These are phyloP conservation scores for Persicaria maculosa DNA, from an alignment of 148 eudicot genomes.

Conservation along the genomic window DNA sequence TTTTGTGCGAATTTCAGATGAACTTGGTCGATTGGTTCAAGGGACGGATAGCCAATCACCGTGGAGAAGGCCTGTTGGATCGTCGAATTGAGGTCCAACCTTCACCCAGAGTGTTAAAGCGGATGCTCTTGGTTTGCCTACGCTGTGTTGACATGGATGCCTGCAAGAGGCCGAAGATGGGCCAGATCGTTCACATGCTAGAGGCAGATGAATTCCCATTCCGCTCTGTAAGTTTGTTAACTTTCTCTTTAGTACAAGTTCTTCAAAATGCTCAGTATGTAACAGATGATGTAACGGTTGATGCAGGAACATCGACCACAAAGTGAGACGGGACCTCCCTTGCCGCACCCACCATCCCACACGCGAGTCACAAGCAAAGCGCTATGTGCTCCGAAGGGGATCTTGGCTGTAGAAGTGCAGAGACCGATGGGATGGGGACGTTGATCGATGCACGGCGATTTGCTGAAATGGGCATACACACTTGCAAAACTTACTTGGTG, in stretches of 20 bases:
- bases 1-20: constrained; percentile 47
- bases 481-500: neutral
- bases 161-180: constrained; percentile 89
- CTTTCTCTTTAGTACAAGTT: neutral
- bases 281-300: neutral
- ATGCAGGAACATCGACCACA: neutral
- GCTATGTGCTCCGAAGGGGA: neutral
- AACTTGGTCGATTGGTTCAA: constrained; percentile 98
- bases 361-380: neutral
- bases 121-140: constrained; percentile 78
- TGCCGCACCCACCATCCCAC: neutral
- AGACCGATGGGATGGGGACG: constrained; percentile 1
- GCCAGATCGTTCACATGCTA: constrained; percentile 96
- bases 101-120: constrained; percentile 66
- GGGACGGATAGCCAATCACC: constrained; percentile 74
- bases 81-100: constrained; percentile 51
- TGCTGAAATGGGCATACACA: neutral
- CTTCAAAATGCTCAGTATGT: neutral
- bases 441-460: neutral
- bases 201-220: constrained; percentile 92
- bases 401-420: neutral
- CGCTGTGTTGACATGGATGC: constrained; percentile 88
- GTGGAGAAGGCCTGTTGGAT: constrained; percentile 72
- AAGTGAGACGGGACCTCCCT: neutral
- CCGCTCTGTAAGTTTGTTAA: constrained; percentile 46